Conservation (phyloP, 176 grass and related monocot species). For the Avena atlantica region DNA sequence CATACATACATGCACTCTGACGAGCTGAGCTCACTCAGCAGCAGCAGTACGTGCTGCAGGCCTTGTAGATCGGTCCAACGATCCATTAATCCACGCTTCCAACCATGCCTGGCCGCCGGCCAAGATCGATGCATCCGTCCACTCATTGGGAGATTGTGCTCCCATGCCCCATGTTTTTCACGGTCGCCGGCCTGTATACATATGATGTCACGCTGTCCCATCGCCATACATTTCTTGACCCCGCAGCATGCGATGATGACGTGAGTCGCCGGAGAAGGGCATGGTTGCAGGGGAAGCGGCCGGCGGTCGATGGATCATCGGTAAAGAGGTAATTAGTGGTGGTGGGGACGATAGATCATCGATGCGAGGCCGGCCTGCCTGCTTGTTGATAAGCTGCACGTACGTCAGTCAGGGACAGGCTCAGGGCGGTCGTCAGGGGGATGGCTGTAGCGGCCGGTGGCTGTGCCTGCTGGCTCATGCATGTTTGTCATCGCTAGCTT, state of each 20-base stretch:
- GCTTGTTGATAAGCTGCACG: constrained; percentile 5
- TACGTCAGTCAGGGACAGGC: background rate
- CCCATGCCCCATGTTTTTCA: too few species aligned
- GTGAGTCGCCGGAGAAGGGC: too few species aligned
- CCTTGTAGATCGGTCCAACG: constrained; percentile 27
- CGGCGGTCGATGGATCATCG: background rate
- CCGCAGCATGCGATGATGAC: too few species aligned
- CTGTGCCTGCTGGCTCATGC: background rate
- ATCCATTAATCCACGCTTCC: constrained; percentile 21
- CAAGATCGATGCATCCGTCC: background rate
- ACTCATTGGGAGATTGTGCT: background rate
- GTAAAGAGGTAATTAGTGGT: too few species aligned
- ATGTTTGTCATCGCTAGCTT: background rate
- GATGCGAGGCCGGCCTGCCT: background rate
- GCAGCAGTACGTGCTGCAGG: background rate
- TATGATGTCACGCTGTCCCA: too few species aligned
- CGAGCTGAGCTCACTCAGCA: constrained; percentile 10
- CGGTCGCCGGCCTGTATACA: too few species aligned
- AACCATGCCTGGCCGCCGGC: background rate
- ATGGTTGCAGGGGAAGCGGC: too few species aligned
- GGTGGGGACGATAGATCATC: background rate
- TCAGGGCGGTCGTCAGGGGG: background rate
- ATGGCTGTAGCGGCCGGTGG: background rate
- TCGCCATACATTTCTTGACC: too few species aligned
- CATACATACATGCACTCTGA: constrained; percentile 11